Evolutionary conservation across 208 protist species (phyloP), one percentile per base, ranked within the genome.

Genomic region (Wallacemonas sp.): DNA sequence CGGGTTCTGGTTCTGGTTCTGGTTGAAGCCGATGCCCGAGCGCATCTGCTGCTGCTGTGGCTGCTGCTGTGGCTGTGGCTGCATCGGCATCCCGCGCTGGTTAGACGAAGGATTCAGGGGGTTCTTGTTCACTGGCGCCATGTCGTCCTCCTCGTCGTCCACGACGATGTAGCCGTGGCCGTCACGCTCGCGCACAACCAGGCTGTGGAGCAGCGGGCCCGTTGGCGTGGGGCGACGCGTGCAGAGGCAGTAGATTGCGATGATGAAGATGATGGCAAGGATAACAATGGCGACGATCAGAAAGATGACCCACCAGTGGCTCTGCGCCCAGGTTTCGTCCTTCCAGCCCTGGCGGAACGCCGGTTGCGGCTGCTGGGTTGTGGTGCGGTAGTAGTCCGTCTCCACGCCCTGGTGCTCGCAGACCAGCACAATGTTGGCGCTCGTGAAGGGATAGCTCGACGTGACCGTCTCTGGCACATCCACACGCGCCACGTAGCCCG

Each of bases 281-380:
- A 87, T 11, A 6, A 65, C 43, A 14, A 64, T 62, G 29, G 76
- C 44, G 38, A 82, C 63, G 44, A 79, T 63, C 12, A 66, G 26
- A 27, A 76, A 88, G 47, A 84, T 54, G 6, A 84, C 60, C 65
- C 71, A 88, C 81, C 81, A 88, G 65, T 84, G 27, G 65, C 61
- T 62, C 58, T 88, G 78, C 19, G 76, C 71, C 78, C 81, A 88
- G 19, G 81, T 84, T 39, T 70, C 30, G 0, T 83, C 77, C 71
- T 84, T 81, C 64, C 68, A 88, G 38, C 77, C 78, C 27, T 77
- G 48, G 4, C 77, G 43, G 36, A 88, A 80, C 26, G 2, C 0
- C 0, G 81, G 81, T 65, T 88, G 81, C 6, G 61, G 29, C 12
- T 68, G 24, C 16, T n/a, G 60, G 19, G 56, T 70, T 8, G 70